Conservation (phyloP, 1,284 basidiomycete genomes). For the Trametes pubescens region DNA sequence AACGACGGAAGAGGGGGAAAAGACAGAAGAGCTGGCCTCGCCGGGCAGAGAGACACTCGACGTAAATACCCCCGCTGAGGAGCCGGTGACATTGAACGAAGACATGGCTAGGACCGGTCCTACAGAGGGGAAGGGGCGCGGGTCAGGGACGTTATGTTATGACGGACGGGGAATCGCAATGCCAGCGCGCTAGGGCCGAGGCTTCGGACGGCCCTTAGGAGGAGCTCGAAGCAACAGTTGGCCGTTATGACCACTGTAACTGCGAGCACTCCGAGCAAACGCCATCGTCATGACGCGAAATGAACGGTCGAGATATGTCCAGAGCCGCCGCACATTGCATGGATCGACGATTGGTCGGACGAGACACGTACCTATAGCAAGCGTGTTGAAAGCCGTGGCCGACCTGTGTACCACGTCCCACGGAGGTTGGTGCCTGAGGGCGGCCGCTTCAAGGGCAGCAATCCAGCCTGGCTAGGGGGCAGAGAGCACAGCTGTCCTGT, state of each 20-base stretch:
- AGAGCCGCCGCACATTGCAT: not conserved
- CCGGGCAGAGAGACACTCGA: conserved; percentile 13
- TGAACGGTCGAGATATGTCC: conserved; percentile 5
- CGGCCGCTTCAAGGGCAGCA: conserved; percentile 20
- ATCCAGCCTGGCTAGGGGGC: conserved; percentile 22
- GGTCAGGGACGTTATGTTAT: conserved; percentile 25
- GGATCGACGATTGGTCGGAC: not conserved
- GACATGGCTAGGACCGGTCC: conserved; percentile 18
- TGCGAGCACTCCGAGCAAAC: conserved; percentile 31
- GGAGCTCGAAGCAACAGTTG: conserved; percentile 31
- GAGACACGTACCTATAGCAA: conserved; percentile 12
- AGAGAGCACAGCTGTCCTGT: conserved; percentile 24
- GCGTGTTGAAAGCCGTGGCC: not conserved
- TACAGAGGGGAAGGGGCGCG: conserved; percentile 22
- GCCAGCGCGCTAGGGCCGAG: conserved; percentile 23
- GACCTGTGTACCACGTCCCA: conserved; percentile 8
- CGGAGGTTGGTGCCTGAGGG: conserved; percentile 16
- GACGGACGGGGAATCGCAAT: conserved; percentile 18
- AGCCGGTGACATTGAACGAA: conserved; percentile 22
- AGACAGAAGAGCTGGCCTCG: conserved; percentile 12
- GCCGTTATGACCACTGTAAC: conserved; percentile 30
- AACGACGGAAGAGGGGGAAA: conserved; percentile 12
- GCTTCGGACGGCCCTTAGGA: conserved; percentile 18
- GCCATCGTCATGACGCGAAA: conserved; percentile 11
- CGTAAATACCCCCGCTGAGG: conserved; percentile 29